Conservation (phyloP, 1,284 basidiomycete species). For the Puccinia hordei region DNA sequence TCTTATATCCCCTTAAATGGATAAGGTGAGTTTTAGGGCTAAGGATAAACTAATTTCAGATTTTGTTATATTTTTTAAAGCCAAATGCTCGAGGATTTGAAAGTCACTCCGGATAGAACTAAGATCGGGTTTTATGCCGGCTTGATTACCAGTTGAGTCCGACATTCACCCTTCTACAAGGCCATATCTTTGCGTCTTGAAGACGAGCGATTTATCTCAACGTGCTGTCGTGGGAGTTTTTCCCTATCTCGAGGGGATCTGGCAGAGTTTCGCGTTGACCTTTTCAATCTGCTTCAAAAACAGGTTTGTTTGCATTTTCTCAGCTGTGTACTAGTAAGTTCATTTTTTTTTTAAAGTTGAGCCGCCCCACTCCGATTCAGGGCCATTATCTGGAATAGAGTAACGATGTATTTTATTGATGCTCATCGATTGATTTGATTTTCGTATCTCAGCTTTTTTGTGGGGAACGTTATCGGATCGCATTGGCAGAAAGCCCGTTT, state of each 20-base stretch:
- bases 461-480: constrained; percentile 53
- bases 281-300: background rate
- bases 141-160: constrained; percentile 26
- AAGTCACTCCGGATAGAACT: constrained; percentile 44
- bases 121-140: constrained; percentile 37
- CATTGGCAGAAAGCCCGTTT: constrained; percentile 52
- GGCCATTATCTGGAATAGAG: background rate
- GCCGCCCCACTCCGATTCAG: background rate
- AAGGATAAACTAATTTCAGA: too few relatives aligned
- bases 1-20: background rate
- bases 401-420: background rate
- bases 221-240: too few relatives aligned
- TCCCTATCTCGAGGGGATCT: too few relatives aligned
- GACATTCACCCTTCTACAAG: background rate
- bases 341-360: background rate
- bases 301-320: constrained; percentile 40
- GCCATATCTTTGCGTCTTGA: background rate
- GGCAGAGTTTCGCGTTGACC: background rate
- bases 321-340: constrained; percentile 46
- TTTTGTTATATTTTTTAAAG: background rate
- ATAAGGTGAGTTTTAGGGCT: too few relatives aligned
- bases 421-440: background rate
- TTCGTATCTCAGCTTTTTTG: constrained; percentile 19
- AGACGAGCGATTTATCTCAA: background rate
- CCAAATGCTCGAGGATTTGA: constrained; percentile 36